Evolutionary conservation across 306 rosid species (phyloP).

Genomic region (Rosa rugosa): DNA sequence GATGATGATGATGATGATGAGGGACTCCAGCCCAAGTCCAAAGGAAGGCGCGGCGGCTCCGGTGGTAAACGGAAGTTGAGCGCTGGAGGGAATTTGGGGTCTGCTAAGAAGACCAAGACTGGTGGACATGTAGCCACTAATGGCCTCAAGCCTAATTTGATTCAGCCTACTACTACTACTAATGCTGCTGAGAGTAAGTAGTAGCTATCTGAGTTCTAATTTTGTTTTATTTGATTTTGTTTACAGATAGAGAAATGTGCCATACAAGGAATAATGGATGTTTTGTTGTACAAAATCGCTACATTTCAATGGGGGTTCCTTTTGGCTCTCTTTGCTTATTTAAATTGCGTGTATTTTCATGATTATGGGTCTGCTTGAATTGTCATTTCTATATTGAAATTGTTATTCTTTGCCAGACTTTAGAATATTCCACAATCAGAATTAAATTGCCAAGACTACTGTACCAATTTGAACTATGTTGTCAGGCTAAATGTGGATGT

Average conservation of each 20-base stretch:
- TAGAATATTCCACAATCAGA: neutral
- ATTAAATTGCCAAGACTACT: neutral
- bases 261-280: neutral
- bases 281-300: neutral
- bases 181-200: constrained; percentile 51
- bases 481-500: neutral
- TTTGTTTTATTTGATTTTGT: neutral
- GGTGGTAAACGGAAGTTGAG: constrained; percentile 47
- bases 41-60: constrained; percentile 33
- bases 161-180: constrained; percentile 30
- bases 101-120: constrained; percentile 59
- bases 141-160: constrained; percentile 30
- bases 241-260: neutral
- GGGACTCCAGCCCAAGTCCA: constrained; percentile 14
- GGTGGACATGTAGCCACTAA: constrained; percentile 27
- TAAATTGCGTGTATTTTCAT: neutral
- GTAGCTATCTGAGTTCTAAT: neutral
- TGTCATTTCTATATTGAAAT: neutral
- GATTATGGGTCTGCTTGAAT: neutral
- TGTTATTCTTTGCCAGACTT: neutral
- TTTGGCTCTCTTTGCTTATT: neutral
- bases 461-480: neutral
- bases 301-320: neutral
- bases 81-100: constrained; percentile 35
- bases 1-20: constrained; percentile 35